Evolutionary conservation across 2,329 filamentous ascomycete genomes (phyloP).

Genomic region (Trichoderma asperellum): DNA sequence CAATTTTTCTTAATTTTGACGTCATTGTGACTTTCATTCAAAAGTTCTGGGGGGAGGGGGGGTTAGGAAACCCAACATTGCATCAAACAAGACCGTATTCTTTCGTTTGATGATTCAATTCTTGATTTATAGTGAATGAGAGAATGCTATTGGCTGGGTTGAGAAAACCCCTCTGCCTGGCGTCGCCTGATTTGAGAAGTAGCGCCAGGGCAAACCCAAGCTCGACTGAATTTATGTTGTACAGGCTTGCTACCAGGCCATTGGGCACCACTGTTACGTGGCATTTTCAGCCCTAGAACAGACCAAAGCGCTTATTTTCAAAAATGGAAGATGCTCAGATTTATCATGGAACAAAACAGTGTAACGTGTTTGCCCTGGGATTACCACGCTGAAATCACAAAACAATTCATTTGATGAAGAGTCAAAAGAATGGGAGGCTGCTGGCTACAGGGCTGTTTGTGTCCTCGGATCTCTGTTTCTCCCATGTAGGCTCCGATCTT

Average conservation of each 20-base stretch:
- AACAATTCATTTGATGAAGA: neutral
- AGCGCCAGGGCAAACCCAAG: neutral
- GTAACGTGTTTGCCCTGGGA: conserved; percentile 6
- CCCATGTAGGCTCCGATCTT: conserved; percentile 1
- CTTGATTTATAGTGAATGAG: neutral
- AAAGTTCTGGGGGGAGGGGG: neutral
- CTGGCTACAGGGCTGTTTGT: conserved; percentile 4
- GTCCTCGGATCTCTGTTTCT: neutral
- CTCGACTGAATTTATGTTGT: conserved; percentile 7
- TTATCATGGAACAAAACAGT: neutral
- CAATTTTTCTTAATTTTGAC: neutral
- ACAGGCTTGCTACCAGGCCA: conserved; percentile 14
- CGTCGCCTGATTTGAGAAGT: conserved; percentile 2
- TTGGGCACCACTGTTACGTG: conserved; percentile 11
- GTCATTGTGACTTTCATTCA: neutral
- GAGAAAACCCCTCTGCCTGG: conserved; percentile 3
- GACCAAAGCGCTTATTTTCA: neutral
- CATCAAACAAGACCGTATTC: neutral
- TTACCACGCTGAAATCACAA: neutral
- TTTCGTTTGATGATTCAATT: neutral
- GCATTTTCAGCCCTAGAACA: neutral
- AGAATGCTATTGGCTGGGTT: neutral
- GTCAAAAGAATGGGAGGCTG: neutral
- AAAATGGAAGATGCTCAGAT: neutral
- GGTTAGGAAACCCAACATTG: neutral